These are phyloP conservation scores for Solanum chilense DNA, from an alignment of 257 asterid species.

Conservation along the genomic window DNA sequence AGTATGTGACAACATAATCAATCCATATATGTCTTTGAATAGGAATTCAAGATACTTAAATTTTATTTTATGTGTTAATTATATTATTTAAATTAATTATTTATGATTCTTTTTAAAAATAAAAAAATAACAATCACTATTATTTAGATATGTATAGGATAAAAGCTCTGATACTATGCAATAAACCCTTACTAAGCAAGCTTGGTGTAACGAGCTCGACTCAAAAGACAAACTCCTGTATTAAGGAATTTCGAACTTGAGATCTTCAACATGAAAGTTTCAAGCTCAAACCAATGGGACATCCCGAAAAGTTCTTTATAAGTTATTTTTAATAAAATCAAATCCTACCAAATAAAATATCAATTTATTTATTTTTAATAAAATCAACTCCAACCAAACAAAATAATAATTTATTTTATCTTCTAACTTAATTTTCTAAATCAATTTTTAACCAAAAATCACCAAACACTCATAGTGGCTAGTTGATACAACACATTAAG, in stretches of 20 bases:
- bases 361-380: neutral
- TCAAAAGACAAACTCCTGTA: rapidly evolving
- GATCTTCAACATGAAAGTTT: rapidly evolving
- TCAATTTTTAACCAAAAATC: neutral
- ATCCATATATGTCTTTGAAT: neutral
- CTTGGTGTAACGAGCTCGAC: rapidly evolving
- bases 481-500: no score
- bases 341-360: neutral
- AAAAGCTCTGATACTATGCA: rapidly evolving
- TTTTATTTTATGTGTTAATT: rapidly evolving
- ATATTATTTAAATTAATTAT: neutral
- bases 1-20: neutral
- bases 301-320: rapidly evolving
- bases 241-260: rapidly evolving
- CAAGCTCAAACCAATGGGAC: no score
- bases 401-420: neutral
- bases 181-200: rapidly evolving
- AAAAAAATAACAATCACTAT: rapidly evolving
- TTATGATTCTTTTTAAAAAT: neutral
- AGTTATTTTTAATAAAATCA: neutral
- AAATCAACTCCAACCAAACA: neutral
- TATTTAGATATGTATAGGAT: rapidly evolving
- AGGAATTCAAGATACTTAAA: no score
- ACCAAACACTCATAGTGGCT: neutral
- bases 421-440: rapidly evolving